Conservation (phyloP, 495 filamentous ascomycete genomes). For the Penicillium flavigenum region DNA sequence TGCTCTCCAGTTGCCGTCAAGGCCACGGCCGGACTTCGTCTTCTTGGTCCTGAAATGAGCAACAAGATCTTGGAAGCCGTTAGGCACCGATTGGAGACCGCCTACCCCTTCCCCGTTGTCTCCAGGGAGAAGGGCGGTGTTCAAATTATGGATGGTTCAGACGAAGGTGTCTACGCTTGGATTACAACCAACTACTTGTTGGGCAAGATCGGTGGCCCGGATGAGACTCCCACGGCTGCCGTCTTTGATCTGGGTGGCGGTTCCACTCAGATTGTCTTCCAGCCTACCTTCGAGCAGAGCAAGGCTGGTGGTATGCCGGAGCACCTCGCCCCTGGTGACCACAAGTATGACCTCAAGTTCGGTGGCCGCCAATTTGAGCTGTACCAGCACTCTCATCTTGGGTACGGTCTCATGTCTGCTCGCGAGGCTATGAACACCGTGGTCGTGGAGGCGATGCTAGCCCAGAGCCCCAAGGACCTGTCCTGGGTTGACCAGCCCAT, state of each 20-base stretch:
- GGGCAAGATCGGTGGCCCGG: constrained; percentile 92
- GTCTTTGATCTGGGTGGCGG: constrained; percentile 96
- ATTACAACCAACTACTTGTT: constrained; percentile 98
- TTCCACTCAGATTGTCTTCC: constrained; percentile 96
- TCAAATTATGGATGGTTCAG: constrained; percentile 90
- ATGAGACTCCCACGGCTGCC: constrained; percentile 85
- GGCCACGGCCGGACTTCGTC: constrained; percentile 88
- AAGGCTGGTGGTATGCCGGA: constrained; percentile 82
- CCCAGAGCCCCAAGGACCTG: constrained; percentile 45
- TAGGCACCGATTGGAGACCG: constrained; percentile 75
- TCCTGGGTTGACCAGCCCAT: constrained; percentile 65
- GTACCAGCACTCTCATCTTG: constrained; percentile 98
- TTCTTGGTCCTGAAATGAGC: constrained; percentile 80
- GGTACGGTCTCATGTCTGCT: constrained; percentile 94
- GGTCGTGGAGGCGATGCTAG: constrained; percentile 62
- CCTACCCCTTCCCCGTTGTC: constrained; percentile 92
- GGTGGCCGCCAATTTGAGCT: constrained; percentile 87
- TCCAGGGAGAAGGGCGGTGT: constrained; percentile 80
- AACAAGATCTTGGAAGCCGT: constrained; percentile 83
- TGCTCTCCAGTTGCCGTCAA: constrained; percentile 95
- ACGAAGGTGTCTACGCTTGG: constrained; percentile 99
- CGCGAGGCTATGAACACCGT: constrained; percentile 77
- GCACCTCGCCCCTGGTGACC: constrained; percentile 81
- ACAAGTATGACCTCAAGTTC: constrained; percentile 91
- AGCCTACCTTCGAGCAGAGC: constrained; percentile 84